Evolutionary conservation across 257 asterid genomes (phyloP).

Genomic region (Petunia axillaris): DNA sequence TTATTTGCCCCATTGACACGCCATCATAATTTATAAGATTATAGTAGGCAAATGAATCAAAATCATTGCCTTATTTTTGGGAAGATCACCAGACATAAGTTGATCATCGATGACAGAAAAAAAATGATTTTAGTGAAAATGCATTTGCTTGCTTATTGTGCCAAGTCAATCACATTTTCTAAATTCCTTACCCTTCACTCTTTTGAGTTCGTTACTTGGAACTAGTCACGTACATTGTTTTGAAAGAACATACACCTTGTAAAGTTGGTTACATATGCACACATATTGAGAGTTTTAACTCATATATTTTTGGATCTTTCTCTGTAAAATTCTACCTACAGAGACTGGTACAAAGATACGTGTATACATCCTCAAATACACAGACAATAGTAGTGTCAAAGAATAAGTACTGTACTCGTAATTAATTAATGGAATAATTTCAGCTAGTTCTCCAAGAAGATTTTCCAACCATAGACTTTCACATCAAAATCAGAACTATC

Average conservation of each 20-base stretch:
- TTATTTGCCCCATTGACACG: conserved; percentile 26
- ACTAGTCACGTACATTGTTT: not conserved
- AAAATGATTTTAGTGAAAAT: too few species aligned
- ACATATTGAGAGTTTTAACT: not conserved
- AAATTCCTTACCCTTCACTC: not conserved
- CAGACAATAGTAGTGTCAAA: not conserved
- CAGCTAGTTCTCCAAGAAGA: conserved; percentile 48
- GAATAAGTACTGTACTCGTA: not conserved
- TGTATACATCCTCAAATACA: not conserved
- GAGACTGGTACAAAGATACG: not conserved
- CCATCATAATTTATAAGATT: not conserved
- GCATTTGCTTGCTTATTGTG: not conserved
- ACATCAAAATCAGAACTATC: conserved; percentile 58
- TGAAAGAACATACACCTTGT: not conserved
- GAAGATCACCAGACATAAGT: not conserved
- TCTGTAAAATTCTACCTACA: not conserved
- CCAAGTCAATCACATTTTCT: not conserved
- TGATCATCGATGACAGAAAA: not conserved
- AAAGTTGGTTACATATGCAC: not conserved
- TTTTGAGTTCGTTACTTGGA: not conserved
- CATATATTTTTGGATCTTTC: not conserved
- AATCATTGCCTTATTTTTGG: not conserved
- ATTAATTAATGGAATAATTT: not conserved
- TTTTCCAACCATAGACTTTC: conserved; percentile 71
- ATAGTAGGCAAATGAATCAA: not conserved